Percentiles rank a stretch among this genome's conserved stretches.
phyloP scores from a whole-genome alignment of 768 basidiomycete genomes.

The Suillus placidus region DNA sequence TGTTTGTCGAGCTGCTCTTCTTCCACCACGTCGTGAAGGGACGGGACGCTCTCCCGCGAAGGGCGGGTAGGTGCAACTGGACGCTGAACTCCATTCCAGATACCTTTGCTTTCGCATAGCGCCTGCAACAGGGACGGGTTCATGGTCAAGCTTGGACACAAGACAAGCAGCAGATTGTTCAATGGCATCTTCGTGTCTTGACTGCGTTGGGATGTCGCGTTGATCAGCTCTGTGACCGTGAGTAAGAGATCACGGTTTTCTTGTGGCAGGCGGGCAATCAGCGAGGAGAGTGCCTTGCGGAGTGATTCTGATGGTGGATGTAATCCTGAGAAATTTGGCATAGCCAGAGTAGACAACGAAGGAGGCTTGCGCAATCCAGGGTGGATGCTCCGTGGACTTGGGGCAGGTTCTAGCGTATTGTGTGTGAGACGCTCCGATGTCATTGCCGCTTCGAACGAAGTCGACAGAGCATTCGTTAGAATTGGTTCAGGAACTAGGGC shows the following conservation, averaged over 20 bases:
- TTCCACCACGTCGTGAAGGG: constrained; percentile 2
- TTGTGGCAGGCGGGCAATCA: constrained; percentile 69
- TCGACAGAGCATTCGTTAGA: constrained; percentile 69
- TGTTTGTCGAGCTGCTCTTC: constrained; percentile 7
- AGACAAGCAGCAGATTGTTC: constrained; percentile 83
- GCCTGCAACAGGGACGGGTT: constrained; percentile 71
- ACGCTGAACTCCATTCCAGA: constrained; percentile 53
- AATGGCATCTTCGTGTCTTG: constrained; percentile 91
- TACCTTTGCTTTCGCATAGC: constrained; percentile 67
- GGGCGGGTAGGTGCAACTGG: constrained; percentile 6
- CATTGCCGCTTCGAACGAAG: constrained; percentile 80
- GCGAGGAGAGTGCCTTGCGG: constrained; percentile 56
- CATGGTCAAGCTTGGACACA: constrained; percentile 87
- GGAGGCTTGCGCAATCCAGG: constrained; percentile 69
- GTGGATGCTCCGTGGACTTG: constrained; percentile 42
- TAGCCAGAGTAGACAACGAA: constrained; percentile 76
- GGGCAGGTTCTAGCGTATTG: constrained; percentile 30
- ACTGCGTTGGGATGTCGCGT: constrained; percentile 66
- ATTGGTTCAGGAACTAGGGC: constrained; percentile 82
- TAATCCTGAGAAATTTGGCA: constrained; percentile 65
- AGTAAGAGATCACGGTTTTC: constrained; percentile 85
- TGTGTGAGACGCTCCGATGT: constrained; percentile 48
- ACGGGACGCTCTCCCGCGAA: constrained; percentile 6
- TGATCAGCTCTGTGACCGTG: constrained; percentile 81
- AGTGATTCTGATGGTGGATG: constrained; percentile 64